Evolutionary conservation across 805 yeast genomes (phyloP).

Genomic region (Candida endomychidarum): DNA sequence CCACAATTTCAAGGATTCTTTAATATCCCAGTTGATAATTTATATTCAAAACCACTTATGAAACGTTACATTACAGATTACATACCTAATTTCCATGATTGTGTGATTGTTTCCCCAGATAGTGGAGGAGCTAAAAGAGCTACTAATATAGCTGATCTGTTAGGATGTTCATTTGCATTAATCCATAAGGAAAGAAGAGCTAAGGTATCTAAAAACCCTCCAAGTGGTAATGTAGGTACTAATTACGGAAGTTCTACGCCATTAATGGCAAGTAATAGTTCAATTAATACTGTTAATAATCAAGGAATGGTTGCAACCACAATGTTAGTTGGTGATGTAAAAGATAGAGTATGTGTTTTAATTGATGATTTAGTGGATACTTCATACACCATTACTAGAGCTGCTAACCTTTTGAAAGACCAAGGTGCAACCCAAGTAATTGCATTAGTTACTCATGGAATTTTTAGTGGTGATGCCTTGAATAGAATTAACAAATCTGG

Average conservation of each 20-base stretch:
- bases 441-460: constrained; percentile 89
- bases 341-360: constrained; percentile 80
- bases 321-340: constrained; percentile 95
- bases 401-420: constrained; percentile 87
- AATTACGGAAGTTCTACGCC: constrained; percentile 7
- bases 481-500: constrained; percentile 62
- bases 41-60: constrained; percentile 83
- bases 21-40: constrained; percentile 92
- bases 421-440: constrained; percentile 88
- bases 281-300: constrained; percentile 20
- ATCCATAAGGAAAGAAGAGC: constrained; percentile 90
- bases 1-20: constrained; percentile 98
- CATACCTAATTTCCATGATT: constrained; percentile 77
- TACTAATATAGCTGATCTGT: constrained; percentile 85
- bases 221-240: constrained; percentile 16
- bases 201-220: constrained; percentile 35
- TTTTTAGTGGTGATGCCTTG: constrained; percentile 89
- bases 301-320: constrained; percentile 66
- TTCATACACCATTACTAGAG: constrained; percentile 85
- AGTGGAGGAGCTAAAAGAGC: constrained; percentile 99
- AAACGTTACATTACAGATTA: constrained; percentile 78
- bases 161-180: constrained; percentile 87
- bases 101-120: constrained; percentile 95
- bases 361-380: constrained; percentile 95
- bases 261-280: constrained; percentile 17